phyloP scores from a whole-genome alignment of 2,329 filamentous ascomycete species.

The Ceratocystis diversiconidia region DNA sequence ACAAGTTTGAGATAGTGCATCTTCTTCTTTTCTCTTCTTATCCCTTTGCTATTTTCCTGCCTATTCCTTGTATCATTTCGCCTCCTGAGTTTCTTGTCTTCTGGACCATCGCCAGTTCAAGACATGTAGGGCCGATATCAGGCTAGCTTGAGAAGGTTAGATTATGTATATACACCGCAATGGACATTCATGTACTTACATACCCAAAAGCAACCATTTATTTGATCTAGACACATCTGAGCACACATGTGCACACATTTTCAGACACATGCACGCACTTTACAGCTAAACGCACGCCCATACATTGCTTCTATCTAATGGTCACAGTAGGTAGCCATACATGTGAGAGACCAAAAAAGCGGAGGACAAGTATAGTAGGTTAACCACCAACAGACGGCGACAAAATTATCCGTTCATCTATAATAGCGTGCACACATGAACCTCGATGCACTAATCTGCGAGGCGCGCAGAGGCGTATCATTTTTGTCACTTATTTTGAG shows the following conservation, averaged over 20 bases:
- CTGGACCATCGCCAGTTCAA: neutral
- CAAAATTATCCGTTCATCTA: too few species aligned
- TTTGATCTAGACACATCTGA: neutral
- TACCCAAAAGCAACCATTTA: neutral
- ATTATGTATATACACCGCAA: slow-evolving; percentile 6
- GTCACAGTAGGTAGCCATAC: neutral
- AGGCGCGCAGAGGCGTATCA: too few species aligned
- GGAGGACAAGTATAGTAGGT: neutral
- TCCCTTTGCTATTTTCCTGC: neutral
- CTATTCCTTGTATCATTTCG: neutral
- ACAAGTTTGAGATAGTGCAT: neutral
- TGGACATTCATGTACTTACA: slow-evolving; percentile 2
- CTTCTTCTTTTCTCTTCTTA: neutral
- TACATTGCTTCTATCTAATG: neutral
- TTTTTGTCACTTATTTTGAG: too few species aligned
- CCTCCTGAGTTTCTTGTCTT: neutral
- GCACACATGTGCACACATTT: neutral
- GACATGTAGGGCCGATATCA: neutral
- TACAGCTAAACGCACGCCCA: neutral
- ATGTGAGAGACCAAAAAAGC: neutral
- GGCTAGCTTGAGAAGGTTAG: neutral
- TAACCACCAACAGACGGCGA: too few species aligned
- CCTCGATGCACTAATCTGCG: too few species aligned
- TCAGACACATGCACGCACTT: neutral
- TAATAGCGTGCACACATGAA: too few species aligned